Percentiles rank a stretch among this genome's conserved stretches.
phyloP scores from a whole-genome alignment of 805 yeast species.

The Suhomyces emberorum region DNA sequence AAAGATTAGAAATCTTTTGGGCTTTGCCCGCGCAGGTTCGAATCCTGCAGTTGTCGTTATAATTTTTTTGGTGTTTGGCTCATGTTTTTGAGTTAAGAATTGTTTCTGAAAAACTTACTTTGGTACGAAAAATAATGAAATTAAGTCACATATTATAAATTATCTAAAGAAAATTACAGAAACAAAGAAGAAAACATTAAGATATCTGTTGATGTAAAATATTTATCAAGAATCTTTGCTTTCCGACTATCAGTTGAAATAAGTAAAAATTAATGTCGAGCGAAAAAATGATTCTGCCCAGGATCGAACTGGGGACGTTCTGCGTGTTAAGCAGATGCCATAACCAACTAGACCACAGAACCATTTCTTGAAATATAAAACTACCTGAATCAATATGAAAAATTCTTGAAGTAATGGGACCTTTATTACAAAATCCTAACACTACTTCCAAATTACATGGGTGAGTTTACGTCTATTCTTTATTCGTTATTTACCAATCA shows the following conservation, averaged over 20 bases:
- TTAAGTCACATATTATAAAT: not conserved
- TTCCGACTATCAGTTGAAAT: too few relatives aligned
- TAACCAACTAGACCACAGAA: constrained; percentile 99
- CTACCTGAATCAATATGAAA: too few relatives aligned
- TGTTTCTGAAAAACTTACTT: not conserved
- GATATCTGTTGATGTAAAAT: too few relatives aligned
- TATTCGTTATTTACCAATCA: too few relatives aligned
- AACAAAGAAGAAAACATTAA: too few relatives aligned
- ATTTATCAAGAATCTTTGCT: too few relatives aligned
- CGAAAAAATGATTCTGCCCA: constrained; percentile 79
- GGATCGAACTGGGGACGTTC: constrained; percentile 99
- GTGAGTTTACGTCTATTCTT: too few relatives aligned
- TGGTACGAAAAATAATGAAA: not conserved
- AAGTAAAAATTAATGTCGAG: too few relatives aligned
- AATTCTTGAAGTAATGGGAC: too few relatives aligned
- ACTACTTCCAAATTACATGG: too few relatives aligned
- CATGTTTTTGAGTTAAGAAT: not conserved
- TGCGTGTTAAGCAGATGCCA: constrained; percentile 99
- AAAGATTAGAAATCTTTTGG: constrained; percentile 45
- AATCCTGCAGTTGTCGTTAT: constrained; percentile 69
- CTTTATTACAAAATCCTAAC: too few relatives aligned
- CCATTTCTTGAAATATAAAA: constrained; percentile 42
- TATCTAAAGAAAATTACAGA: too few relatives aligned
- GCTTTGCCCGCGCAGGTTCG: constrained; percentile 48
- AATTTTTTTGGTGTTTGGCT: constrained; percentile 20